phyloP scores from a whole-genome alignment of 805 yeast genomes.

The Ogataea trehalophila region DNA sequence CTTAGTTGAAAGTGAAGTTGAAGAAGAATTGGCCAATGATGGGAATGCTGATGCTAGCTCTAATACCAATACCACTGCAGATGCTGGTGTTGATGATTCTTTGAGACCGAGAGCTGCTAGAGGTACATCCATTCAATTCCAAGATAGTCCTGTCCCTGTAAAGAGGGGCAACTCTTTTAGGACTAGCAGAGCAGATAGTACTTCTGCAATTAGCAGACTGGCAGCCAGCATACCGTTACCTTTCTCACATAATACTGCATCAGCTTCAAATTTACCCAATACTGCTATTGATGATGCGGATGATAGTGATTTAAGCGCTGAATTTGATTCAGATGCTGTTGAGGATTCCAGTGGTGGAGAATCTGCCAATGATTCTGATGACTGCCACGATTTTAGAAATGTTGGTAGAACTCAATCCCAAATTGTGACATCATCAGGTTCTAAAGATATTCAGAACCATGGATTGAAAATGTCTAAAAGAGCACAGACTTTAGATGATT shows the following conservation, averaged over 20 bases:
- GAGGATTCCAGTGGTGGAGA: not conserved
- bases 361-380: conserved; percentile 17
- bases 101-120: not conserved
- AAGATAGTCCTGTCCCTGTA: not conserved
- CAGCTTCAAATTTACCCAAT: too few species aligned
- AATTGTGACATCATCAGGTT: conserved; percentile 30
- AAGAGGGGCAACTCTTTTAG: not conserved
- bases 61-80: too few species aligned
- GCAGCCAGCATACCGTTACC: too few species aligned
- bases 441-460: conserved; percentile 15
- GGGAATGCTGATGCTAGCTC: too few species aligned
- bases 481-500: conserved; percentile 44
- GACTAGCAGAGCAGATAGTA: not conserved
- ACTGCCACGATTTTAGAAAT: conserved; percentile 9
- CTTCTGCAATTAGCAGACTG: too few species aligned
- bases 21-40: not conserved
- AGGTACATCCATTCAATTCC: not conserved
- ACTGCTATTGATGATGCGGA: conserved; percentile 12
- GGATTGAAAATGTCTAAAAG: conserved; percentile 34
- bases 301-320: conserved; percentile 22
- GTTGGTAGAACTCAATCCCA: conserved; percentile 22
- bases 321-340: conserved; percentile 14
- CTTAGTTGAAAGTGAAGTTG: conserved; percentile 1
- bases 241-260: not conserved
- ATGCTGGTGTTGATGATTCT: not conserved